These are phyloP conservation scores for Dictyostelium capitatum DNA, from an alignment of 78 protist species.

Conservation along the genomic window DNA sequence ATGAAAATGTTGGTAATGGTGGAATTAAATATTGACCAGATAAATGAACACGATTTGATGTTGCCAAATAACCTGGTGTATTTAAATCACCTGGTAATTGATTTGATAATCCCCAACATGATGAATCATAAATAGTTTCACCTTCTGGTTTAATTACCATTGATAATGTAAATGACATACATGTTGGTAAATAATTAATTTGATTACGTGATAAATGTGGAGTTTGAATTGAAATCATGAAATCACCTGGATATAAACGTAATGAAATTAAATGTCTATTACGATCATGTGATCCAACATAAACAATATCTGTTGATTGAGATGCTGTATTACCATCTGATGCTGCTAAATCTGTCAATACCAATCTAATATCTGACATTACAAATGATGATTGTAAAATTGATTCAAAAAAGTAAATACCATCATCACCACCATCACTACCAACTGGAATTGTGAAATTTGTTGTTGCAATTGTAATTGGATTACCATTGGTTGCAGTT, in stretches of 20 bases:
- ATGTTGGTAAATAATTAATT: not conserved
- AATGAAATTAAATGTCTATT: slow-evolving; percentile 17
- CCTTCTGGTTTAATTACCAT: not conserved
- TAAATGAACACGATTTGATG: slow-evolving; percentile 28
- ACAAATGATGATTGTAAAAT: not conserved
- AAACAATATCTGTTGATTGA: not conserved
- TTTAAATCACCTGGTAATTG: slow-evolving; percentile 29
- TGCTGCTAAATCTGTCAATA: not conserved
- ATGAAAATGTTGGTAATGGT: not conserved
- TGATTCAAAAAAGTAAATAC: slow-evolving; percentile 6
- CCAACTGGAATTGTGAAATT: slow-evolving; percentile 18
- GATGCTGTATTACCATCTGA: not conserved
- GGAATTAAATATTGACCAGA: slow-evolving; percentile 49
- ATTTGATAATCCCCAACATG: slow-evolving; percentile 8
- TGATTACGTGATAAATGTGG: not conserved
- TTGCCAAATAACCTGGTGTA: slow-evolving; percentile 42
- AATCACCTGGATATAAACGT: slow-evolving; percentile 39
- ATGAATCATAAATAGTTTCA: not conserved
- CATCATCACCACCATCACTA: slow-evolving; percentile 4
- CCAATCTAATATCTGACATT: not conserved
- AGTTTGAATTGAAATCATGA: not conserved
- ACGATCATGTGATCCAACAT: slow-evolving; percentile 39
- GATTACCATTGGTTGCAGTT: not conserved
- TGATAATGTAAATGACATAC: slow-evolving; percentile 2
- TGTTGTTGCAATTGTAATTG: not conserved